phyloP scores from a whole-genome alignment of 208 protist species.

The Plasmodiophora brassicae region DNA sequence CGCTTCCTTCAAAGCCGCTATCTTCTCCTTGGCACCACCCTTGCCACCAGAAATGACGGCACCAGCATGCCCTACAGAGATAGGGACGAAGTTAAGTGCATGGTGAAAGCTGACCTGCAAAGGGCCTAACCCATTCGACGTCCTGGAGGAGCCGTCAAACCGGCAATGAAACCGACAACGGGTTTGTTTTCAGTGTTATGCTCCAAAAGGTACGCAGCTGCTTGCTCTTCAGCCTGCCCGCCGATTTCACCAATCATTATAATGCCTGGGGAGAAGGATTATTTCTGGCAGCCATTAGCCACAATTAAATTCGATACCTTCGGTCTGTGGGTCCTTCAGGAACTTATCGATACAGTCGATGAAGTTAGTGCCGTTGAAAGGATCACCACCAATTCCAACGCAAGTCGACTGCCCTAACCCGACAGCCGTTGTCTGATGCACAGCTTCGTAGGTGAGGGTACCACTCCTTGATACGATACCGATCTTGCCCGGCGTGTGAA shows the following conservation, averaged over 20 bases:
- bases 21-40: conserved; percentile 91
- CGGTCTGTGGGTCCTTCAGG: conserved; percentile 89
- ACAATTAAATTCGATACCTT: too few species aligned
- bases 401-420: conserved; percentile 74
- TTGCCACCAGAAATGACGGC: conserved; percentile 91
- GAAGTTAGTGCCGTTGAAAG: conserved; percentile 99
- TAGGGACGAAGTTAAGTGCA: not conserved
- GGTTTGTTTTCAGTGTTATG: conserved; percentile 61
- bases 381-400: conserved; percentile 73
- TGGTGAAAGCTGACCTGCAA: not conserved
- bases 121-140: conserved; percentile 75
- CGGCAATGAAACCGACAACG: conserved; percentile 91
- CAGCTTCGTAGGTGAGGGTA: conserved; percentile 99
- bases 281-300: not conserved
- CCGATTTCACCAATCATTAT: conserved; percentile 90
- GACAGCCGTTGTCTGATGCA: conserved; percentile 90
- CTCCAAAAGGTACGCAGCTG: conserved; percentile 90
- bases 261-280: too few species aligned
- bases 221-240: conserved; percentile 92
- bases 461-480: conserved; percentile 96
- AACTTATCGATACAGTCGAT: conserved; percentile 93
- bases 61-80: conserved; percentile 81
- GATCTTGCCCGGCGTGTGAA: conserved; percentile 94
- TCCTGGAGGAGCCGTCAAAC: conserved; percentile 93
- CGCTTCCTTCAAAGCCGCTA: conserved; percentile 76